phyloP scores from a whole-genome alignment of 345 rosid species.

The Ceriops tagal region DNA sequence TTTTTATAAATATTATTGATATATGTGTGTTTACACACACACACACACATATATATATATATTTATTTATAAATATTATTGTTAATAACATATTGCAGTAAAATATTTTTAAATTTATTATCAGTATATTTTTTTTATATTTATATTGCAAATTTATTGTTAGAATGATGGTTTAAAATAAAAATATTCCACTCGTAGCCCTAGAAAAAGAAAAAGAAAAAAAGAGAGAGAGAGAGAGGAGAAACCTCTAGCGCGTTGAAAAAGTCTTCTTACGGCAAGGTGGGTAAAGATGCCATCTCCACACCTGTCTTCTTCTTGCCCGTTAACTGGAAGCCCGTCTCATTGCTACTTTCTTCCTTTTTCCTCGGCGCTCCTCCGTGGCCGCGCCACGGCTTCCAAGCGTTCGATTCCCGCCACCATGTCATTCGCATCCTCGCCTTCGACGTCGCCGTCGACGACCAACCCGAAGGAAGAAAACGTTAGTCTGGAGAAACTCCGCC shows the following conservation, averaged over 20 bases:
- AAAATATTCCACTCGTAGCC: no score
- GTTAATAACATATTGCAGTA: no score
- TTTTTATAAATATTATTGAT: no score
- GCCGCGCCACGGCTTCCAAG: conserved; percentile 20
- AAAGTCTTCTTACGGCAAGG: neutral
- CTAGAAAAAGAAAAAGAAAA: neutral
- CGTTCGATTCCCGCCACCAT: conserved; percentile 10
- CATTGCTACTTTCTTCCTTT: neutral
- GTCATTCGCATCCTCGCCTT: conserved; percentile 36
- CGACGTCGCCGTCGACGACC: conserved; percentile 24
- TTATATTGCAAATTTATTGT: no score
- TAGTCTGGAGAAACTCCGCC: conserved; percentile 32
- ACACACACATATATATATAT: no score
- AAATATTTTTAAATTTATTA: no score
- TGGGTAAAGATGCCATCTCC: conserved; percentile 1
- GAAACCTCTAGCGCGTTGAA: neutral
- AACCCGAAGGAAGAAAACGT: conserved; percentile 13
- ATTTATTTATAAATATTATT: neutral
- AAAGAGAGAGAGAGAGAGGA: neutral
- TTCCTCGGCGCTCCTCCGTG: neutral
- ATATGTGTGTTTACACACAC: no score
- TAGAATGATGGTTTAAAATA: no score
- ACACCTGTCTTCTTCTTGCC: neutral
- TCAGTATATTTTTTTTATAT: no score
- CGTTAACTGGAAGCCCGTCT: neutral